Conservation (phyloP, 177 flowering plant species). For the Tripterygium wilfordii region DNA sequence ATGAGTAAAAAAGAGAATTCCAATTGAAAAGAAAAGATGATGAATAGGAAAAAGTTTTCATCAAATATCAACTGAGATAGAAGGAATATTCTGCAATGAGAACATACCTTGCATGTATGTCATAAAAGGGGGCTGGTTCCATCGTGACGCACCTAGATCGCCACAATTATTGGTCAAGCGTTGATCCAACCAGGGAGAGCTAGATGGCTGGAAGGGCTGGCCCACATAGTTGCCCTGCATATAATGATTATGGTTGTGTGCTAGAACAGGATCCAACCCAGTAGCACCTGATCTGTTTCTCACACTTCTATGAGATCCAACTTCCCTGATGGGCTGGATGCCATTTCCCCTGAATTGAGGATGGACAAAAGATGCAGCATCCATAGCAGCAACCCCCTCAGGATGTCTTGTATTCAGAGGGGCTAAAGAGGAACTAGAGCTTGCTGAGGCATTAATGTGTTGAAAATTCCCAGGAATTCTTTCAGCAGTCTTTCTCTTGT, state of each 20-base stretch:
- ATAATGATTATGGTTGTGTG: constrained; percentile 33
- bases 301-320: constrained; percentile 40
- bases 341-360: constrained; percentile 36
- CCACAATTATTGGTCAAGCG: constrained; percentile 23
- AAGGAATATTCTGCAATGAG: neutral
- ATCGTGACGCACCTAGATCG: constrained; percentile 39
- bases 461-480: constrained; percentile 33
- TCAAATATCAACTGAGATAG: constrained; percentile 12
- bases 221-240: constrained; percentile 43
- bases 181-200: constrained; percentile 44
- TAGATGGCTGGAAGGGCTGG: constrained; percentile 40
- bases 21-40: too few relatives aligned
- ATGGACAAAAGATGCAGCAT: constrained; percentile 21
- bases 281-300: constrained; percentile 41
- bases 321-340: constrained; percentile 28
- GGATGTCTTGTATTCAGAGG: constrained; percentile 22
- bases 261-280: constrained; percentile 29
- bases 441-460: constrained; percentile 29
- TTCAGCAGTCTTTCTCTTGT: constrained; percentile 68
- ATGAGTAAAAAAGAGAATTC: too few relatives aligned
- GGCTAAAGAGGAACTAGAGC: constrained; percentile 42
- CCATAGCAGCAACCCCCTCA: constrained; percentile 25
- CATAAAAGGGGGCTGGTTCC: constrained; percentile 39
- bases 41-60: neutral
- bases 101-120: constrained; percentile 36